Evolutionary conservation across 2,329 filamentous ascomycete genomes (phyloP), one percentile per base, ranked within the genome.

Genomic region (Aspergillus flavus): DNA sequence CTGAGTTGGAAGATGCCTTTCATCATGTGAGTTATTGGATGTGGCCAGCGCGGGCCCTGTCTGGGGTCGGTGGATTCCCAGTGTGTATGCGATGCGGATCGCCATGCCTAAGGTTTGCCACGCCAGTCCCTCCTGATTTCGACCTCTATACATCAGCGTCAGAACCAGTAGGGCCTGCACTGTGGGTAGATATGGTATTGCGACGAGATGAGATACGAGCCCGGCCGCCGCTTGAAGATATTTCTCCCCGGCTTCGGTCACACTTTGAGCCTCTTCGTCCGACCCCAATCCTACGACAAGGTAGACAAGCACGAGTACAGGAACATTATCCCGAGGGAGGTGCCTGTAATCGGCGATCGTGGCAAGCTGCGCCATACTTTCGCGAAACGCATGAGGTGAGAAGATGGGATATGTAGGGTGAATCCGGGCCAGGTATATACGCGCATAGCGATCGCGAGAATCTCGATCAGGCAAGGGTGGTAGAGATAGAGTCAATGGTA

Each of bases 101-200:
- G 61, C 64, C 43, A 66, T 66, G 5, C 65, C 65, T 3, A 67
- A 45, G 1, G 57, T 64, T 21, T 67, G 65, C 65, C 65, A 67
- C 2, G 61, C 65, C 11, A 67, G 63, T 0, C 64, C 65, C 28
- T 64, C 65, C 30, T 64, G 57, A 19, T 64, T 67, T 4, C 61
- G 54, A 3, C 65, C 61, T 2, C 65, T 54, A 23, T 67, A 67
- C 1, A 52, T 54, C 1, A 67, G 50, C 2, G 65, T 64, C 26
- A 66, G 61, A 6, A 66, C 43, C 0, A 67, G 43, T 6, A 67
- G 34, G 1, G 65, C 53, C 52, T 67, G 65, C 2, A 67, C 64
- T 1, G 65, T 60, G 11, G 59, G 65, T 1, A 64, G 55, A 41
- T 67, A 67, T 4, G 65, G 65, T 11, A 64, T 60, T 1, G 62